Evolutionary conservation across 768 basidiomycete species (phyloP).

Genomic region (Pleurotus ostreatus): DNA sequence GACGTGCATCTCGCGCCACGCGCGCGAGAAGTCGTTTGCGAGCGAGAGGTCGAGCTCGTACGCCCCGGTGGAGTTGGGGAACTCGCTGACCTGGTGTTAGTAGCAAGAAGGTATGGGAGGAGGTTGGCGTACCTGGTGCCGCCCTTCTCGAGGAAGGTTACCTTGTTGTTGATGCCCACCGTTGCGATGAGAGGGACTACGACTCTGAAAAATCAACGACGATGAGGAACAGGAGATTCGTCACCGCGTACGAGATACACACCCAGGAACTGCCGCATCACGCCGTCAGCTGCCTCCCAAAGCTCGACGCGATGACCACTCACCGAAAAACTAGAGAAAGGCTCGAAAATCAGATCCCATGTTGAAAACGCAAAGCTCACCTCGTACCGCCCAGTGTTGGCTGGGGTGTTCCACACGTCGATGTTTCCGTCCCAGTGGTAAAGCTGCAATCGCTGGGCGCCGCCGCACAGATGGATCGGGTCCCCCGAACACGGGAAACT

Average conservation of each 20-base stretch:
- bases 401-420: slow-evolving; percentile 63
- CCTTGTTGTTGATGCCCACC: slow-evolving; percentile 77
- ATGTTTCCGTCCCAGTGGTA: slow-evolving; percentile 52
- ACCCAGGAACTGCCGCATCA: slow-evolving; percentile 41
- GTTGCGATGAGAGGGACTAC: slow-evolving; percentile 74
- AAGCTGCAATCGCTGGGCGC: slow-evolving; percentile 46
- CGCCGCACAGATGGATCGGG: slow-evolving; percentile 66
- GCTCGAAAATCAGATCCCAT: neutral
- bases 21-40: slow-evolving; percentile 38
- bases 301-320: slow-evolving; percentile 11
- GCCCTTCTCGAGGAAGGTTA: slow-evolving; percentile 72
- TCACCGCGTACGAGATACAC: slow-evolving; percentile 15
- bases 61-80: slow-evolving; percentile 6
- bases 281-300: neutral
- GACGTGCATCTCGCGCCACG: slow-evolving; percentile 78
- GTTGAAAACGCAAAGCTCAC: slow-evolving; percentile 29
- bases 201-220: slow-evolving; percentile 40
- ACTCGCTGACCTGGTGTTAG: neutral
- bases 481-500: slow-evolving; percentile 64
- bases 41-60: slow-evolving; percentile 73
- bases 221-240: slow-evolving; percentile 8
- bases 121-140: slow-evolving; percentile 48
- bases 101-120: neutral
- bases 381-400: slow-evolving; percentile 66
- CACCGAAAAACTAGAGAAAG: slow-evolving; percentile 40